Evolutionary conservation across 768 basidiomycete species (phyloP).

Genomic region (Russula dissimulans): DNA sequence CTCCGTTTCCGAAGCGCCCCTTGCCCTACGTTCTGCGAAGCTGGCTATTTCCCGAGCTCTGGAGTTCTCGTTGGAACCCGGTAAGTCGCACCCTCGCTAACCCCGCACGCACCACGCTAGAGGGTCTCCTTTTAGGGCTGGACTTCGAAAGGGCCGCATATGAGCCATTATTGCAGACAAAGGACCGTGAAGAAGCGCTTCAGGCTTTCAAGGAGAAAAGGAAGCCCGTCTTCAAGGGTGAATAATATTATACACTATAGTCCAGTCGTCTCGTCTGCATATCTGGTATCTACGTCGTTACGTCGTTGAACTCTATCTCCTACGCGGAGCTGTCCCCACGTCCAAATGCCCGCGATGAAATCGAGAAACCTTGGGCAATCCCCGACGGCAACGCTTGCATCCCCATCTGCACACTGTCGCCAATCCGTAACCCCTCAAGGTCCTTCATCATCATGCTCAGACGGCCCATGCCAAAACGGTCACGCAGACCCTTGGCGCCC

Average conservation of each 20-base stretch:
- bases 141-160: conserved; percentile 86
- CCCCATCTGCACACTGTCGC: conserved; percentile 44
- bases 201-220: conserved; percentile 83
- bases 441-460: conserved; percentile 86
- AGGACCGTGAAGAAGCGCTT: conserved; percentile 78
- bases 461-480: conserved; percentile 53
- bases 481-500: conserved; percentile 48
- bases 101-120: not conserved
- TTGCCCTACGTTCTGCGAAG: conserved; percentile 84
- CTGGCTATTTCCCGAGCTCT: conserved; percentile 71
- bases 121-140: conserved; percentile 42
- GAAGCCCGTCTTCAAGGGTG: conserved; percentile 68
- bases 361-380: conserved; percentile 46
- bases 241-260: conserved; percentile 33
- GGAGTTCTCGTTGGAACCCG: conserved; percentile 72
- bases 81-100: conserved; percentile 27
- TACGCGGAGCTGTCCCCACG: conserved; percentile 2
- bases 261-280: not conserved
- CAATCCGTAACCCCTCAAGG: conserved; percentile 54
- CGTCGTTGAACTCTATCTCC: not conserved
- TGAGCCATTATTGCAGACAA: conserved; percentile 61
- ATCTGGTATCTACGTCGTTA: not conserved
- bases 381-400: conserved; percentile 49
- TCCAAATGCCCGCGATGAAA: conserved; percentile 37
- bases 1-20: conserved; percentile 46